These are phyloP conservation scores for Colletotrichum sp. DNA, from an alignment of 2,329 filamentous ascomycete genomes.

Conservation along the genomic window DNA sequence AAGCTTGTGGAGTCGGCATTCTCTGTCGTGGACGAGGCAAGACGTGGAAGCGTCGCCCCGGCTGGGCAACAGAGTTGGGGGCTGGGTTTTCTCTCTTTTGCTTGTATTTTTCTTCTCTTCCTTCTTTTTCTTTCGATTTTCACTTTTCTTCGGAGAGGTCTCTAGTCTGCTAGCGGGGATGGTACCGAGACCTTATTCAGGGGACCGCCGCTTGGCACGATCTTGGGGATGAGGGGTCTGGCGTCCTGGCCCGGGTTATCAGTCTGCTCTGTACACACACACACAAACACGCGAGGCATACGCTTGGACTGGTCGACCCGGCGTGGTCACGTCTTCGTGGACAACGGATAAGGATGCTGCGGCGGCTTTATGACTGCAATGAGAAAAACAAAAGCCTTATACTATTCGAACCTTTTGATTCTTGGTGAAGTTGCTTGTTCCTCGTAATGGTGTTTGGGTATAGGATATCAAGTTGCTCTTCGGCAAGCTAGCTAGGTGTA, in stretches of 20 bases:
- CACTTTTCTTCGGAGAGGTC: background rate
- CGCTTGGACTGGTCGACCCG: background rate
- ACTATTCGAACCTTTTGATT: background rate
- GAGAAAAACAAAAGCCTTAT: background rate
- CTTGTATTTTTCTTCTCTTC: slow-evolving; percentile 7
- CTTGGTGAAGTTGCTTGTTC: background rate
- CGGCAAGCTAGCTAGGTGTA: background rate
- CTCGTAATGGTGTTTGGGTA: background rate
- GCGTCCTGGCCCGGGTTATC: background rate
- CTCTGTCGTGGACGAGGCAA: background rate
- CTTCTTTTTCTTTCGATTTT: background rate
- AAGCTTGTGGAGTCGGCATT: background rate
- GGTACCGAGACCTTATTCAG: background rate
- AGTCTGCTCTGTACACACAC: slow-evolving; percentile 1
- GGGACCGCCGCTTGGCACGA: background rate
- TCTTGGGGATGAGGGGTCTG: background rate
- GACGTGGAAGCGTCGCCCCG: background rate
- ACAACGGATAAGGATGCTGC: background rate
- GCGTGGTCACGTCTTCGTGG: background rate
- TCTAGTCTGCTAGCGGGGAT: background rate
- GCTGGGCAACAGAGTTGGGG: background rate
- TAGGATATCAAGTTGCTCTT: background rate
- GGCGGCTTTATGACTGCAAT: background rate
- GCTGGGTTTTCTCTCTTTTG: background rate
- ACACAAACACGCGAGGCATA: background rate